These are phyloP conservation scores for Gaultheria prostrata DNA, from an alignment of 148 eudicot species.

Conservation along the genomic window DNA sequence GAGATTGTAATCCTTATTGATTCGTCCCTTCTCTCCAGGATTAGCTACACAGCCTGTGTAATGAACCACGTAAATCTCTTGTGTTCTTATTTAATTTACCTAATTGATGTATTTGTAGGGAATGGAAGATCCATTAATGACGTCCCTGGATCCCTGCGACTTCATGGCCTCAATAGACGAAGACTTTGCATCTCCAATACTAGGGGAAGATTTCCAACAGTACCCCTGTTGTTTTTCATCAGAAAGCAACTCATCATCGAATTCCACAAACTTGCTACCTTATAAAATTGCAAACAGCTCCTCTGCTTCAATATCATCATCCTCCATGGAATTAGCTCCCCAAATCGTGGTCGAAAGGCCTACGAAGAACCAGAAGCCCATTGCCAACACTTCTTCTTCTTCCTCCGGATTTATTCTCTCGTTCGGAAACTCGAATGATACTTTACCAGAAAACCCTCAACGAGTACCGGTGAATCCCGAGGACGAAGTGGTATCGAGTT, in stretches of 20 bases:
- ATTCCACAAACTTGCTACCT: too few species aligned
- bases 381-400: background rate
- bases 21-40: too few species aligned
- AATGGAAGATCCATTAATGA: conserved; percentile 4
- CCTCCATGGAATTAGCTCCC: background rate
- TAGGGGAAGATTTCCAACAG: background rate
- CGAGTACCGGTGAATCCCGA: background rate
- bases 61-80: too few species aligned
- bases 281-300: background rate
- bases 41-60: too few species aligned
- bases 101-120: background rate
- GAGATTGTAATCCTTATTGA: too few species aligned
- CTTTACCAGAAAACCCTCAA: background rate
- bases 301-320: background rate
- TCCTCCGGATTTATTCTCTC: background rate
- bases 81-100: too few species aligned
- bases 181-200: conserved; percentile 1
- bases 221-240: background rate
- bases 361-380: background rate
- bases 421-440: background rate
- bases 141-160: background rate
- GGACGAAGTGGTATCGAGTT: conserved; percentile 1
- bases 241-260: background rate
- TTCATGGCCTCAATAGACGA: conserved; percentile 8
- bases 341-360: background rate